These are phyloP conservation scores for Gloeophyllum trabeum DNA, from an alignment of 768 basidiomycete genomes.

Conservation along the genomic window DNA sequence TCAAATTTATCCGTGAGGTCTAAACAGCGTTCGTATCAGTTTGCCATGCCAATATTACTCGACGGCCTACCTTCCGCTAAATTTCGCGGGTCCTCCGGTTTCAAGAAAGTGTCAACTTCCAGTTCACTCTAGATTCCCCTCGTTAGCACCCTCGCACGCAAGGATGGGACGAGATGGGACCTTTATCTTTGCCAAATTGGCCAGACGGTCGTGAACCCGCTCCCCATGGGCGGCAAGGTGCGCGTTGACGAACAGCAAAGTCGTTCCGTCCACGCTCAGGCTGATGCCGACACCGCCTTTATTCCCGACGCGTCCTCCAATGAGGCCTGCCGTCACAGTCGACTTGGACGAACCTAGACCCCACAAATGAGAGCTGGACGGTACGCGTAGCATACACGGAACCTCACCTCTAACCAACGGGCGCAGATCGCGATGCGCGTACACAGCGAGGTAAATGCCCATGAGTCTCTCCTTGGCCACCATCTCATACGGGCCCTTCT, in stretches of 20 bases:
- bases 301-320: conserved; percentile 87
- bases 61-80: conserved; percentile 53
- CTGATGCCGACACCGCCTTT: conserved; percentile 92
- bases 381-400: not conserved
- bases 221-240: conserved; percentile 84
- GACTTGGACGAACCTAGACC: conserved; percentile 60
- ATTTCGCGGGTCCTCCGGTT: conserved; percentile 47
- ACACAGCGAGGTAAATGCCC: conserved; percentile 76
- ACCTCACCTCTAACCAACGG: conserved; percentile 48
- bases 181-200: conserved; percentile 86
- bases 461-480: conserved; percentile 85
- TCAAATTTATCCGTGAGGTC: conserved; percentile 88
- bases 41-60: conserved; percentile 1
- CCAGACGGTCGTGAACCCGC: conserved; percentile 65
- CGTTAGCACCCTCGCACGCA: not conserved
- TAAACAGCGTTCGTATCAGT: conserved; percentile 12
- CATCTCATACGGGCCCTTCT: conserved; percentile 72
- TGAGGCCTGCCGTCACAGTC: conserved; percentile 79
- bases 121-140: conserved; percentile 48
- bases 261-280: conserved; percentile 69
- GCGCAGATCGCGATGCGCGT: conserved; percentile 61
- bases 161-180: conserved; percentile 21
- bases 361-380: not conserved
- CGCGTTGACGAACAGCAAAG: conserved; percentile 82
- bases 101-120: conserved; percentile 66